Conservation (phyloP, 2,329 filamentous ascomycete genomes). For the Verticillium alfalfae region DNA sequence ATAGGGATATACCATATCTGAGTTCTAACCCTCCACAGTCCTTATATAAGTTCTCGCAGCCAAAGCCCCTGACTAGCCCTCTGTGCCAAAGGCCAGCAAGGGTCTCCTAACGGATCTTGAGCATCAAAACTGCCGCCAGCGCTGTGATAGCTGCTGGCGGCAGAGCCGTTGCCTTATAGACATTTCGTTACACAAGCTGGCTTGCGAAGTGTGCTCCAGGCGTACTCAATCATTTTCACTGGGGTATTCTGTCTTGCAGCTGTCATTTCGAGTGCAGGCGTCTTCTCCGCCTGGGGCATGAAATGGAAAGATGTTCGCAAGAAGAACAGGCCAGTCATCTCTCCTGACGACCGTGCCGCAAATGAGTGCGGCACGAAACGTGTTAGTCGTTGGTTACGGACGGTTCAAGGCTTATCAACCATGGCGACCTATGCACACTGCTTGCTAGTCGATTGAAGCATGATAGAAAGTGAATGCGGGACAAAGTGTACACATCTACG, state of each 20-base stretch:
- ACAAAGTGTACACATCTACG: too few relatives aligned
- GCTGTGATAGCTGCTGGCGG: constrained; percentile 36
- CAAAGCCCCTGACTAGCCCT: too few relatives aligned
- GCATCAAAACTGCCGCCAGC: constrained; percentile 22
- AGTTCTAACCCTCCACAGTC: too few relatives aligned
- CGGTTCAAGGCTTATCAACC: too few relatives aligned
- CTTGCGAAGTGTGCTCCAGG: constrained; percentile 27
- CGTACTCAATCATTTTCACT: constrained; percentile 30
- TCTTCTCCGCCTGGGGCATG: constrained; percentile 34
- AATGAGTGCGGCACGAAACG: constrained; percentile 3
- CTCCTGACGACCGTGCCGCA: not conserved
- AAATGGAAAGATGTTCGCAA: constrained; percentile 40
- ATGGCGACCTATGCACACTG: too few relatives aligned
- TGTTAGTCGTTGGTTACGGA: too few relatives aligned
- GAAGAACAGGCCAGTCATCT: constrained; percentile 5
- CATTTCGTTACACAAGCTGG: constrained; percentile 20
- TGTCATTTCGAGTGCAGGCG: constrained; percentile 20
- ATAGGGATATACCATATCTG: too few relatives aligned
- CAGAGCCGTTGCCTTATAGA: constrained; percentile 22
- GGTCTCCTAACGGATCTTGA: not conserved
- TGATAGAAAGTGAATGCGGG: too few relatives aligned
- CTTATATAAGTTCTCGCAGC: too few relatives aligned
- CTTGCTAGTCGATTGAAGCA: too few relatives aligned
- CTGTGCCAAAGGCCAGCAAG: too few relatives aligned
- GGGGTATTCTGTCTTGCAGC: constrained; percentile 22